phyloP scores from a whole-genome alignment of 1,284 basidiomycete genomes.

The Trametes pubescens region DNA sequence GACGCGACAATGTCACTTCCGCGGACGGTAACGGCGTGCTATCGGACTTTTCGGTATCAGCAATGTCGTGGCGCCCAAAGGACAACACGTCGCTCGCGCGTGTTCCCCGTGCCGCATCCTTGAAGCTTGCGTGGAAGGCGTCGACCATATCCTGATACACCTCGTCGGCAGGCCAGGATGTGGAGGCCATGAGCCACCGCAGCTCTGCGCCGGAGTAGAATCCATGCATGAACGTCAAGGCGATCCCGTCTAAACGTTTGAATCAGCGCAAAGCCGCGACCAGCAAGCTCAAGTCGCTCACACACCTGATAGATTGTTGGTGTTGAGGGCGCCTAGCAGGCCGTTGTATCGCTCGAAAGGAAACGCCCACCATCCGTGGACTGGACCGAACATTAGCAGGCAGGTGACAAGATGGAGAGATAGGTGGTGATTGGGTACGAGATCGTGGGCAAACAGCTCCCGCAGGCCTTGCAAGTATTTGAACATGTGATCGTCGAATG shows the following conservation, averaged over 20 bases:
- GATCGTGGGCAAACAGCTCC: slow-evolving; percentile 38
- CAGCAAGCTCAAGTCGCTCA: slow-evolving; percentile 20
- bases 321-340: slow-evolving; percentile 42
- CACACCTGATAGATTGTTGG: slow-evolving; percentile 43
- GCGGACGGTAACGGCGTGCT: neutral
- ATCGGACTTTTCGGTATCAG: neutral
- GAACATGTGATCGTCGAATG: slow-evolving; percentile 40
- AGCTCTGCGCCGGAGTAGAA: slow-evolving; percentile 21
- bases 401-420: slow-evolving; percentile 43
- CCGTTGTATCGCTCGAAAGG: too few species aligned
- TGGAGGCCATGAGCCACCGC: slow-evolving; percentile 4
- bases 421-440: slow-evolving; percentile 49
- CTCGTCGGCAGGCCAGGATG: slow-evolving; percentile 1
- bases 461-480: slow-evolving; percentile 41
- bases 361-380: slow-evolving; percentile 47
- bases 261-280: neutral
- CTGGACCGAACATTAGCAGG: slow-evolving; percentile 44
- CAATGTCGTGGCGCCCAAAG: too few species aligned
- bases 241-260: slow-evolving; percentile 7
- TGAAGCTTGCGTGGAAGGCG: neutral
- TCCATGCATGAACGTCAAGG: slow-evolving; percentile 13
- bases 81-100: neutral
- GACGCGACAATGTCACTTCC: neutral
- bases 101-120: neutral
- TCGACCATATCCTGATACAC: neutral